These are phyloP conservation scores for Clonostachys solani DNA, from an alignment of 2,329 filamentous ascomycete species.

Conservation along the genomic window DNA sequence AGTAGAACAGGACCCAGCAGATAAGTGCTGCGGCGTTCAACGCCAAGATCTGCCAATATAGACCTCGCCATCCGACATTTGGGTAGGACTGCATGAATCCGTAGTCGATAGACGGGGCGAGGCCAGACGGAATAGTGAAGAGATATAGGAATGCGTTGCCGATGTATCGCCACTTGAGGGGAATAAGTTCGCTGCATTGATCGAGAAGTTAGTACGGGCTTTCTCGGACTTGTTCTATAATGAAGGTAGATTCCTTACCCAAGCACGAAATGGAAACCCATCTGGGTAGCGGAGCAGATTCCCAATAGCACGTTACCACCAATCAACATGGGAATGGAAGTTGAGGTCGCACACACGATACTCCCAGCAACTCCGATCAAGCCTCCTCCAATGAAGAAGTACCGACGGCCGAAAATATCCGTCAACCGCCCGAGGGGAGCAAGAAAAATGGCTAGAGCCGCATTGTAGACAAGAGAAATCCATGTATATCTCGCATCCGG, in stretches of 20 bases:
- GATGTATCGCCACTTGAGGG: constrained; percentile 9
- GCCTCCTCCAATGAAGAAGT: constrained; percentile 20
- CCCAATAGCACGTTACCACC: constrained; percentile 9
- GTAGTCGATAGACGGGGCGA: constrained; percentile 7
- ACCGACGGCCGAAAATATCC: constrained; percentile 29
- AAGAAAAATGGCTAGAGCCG: constrained; percentile 9
- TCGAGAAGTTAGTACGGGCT: no score
- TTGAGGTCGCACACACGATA: constrained; percentile 4
- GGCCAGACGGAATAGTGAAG: constrained; percentile 7
- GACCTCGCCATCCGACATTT: constrained; percentile 8
- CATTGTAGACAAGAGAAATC: constrained; percentile 4
- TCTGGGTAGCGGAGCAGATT: constrained; percentile 6
- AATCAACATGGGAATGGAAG: constrained; percentile 5
- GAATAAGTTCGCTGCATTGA: constrained; percentile 8
- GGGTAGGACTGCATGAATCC: constrained; percentile 5
- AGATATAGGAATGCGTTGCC: constrained; percentile 6
- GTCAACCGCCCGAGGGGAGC: constrained; percentile 19
- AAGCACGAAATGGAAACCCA: constrained; percentile 10
- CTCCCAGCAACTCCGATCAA: constrained; percentile 6
- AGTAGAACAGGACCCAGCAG: constrained; percentile 8
- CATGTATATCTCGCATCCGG: constrained; percentile 17
- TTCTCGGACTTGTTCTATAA: no score
- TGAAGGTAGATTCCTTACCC: neutral
- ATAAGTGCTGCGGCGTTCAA: constrained; percentile 7
- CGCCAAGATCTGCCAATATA: constrained; percentile 9